Evolutionary conservation across 192 early-diverging fungal genomes (phyloP).

Genomic region (Backusella liffmaniae): DNA sequence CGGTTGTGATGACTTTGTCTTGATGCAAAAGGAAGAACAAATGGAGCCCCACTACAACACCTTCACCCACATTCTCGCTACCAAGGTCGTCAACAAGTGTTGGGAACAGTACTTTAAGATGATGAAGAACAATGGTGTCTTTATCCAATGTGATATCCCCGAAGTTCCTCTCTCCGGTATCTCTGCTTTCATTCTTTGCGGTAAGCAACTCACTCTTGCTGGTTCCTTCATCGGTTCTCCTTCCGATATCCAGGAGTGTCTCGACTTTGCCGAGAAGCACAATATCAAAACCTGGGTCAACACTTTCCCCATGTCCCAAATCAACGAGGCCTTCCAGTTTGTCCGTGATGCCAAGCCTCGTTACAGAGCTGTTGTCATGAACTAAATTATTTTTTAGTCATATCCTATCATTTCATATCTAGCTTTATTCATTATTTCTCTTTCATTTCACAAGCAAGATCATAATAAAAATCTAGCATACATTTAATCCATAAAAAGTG

Average conservation of each 20-base stretch:
- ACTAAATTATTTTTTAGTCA: constrained; percentile 31
- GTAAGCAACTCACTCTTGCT: constrained; percentile 50
- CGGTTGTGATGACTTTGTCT: constrained; percentile 53
- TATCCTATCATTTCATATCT: background rate
- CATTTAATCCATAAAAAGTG: background rate
- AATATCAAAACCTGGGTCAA: constrained; percentile 64
- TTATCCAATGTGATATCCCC: constrained; percentile 66
- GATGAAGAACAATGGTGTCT: constrained; percentile 41
- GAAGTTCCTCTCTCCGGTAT: constrained; percentile 47
- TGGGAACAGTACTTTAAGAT: constrained; percentile 19
- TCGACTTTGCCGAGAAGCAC: constrained; percentile 64
- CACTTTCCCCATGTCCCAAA: constrained; percentile 59
- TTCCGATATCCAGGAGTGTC: constrained; percentile 56
- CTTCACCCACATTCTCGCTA: constrained; percentile 14
- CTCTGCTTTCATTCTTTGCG: constrained; percentile 39
- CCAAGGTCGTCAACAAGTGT: constrained; percentile 12
- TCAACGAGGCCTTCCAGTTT: constrained; percentile 60
- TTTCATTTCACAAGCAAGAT: background rate
- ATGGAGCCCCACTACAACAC: constrained; percentile 7
- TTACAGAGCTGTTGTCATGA: constrained; percentile 74
- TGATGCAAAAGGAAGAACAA: constrained; percentile 8
- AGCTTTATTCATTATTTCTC: background rate
- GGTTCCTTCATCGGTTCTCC: constrained; percentile 69
- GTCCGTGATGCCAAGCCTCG: constrained; percentile 61
- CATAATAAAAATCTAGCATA: background rate